Percentiles rank a stretch among this genome's conserved stretches.
These are phyloP conservation scores for Cercospora sojina DNA, from an alignment of 2,329 filamentous ascomycete species.

Conservation along the genomic window DNA sequence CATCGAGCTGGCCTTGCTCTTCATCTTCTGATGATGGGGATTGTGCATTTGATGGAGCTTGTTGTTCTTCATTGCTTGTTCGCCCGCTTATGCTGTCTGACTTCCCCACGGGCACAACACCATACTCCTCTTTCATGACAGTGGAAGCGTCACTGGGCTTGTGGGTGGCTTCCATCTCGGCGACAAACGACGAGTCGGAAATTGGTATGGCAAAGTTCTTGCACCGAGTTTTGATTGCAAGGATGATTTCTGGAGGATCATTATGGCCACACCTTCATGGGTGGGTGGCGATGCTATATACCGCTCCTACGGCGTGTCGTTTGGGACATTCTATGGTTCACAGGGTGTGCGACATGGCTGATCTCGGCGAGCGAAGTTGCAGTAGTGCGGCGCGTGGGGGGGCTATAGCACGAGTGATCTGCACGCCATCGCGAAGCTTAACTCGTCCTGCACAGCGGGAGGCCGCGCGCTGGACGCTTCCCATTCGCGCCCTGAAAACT, in stretches of 20 bases:
- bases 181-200: background rate
- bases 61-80: constrained; percentile 1
- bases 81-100: background rate
- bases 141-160: background rate
- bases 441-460: background rate
- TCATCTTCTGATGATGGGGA: background rate
- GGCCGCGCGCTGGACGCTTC: background rate
- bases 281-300: background rate
- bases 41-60: background rate
- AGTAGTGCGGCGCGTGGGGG: background rate
- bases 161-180: background rate
- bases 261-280: background rate
- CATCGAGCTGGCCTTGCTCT: background rate
- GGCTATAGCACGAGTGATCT: background rate
- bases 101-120: background rate
- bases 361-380: constrained; percentile 1
- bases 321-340: background rate
- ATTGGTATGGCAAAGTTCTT: background rate
- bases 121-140: background rate
- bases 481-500: background rate
- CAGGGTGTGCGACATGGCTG: background rate
- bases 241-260: background rate
- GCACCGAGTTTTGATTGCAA: background rate
- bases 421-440: constrained; percentile 1
- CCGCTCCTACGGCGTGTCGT: background rate